Base-by-base conservation (phyloP, 306 rosid genomes). In the Cercis canadensis region DNA sequence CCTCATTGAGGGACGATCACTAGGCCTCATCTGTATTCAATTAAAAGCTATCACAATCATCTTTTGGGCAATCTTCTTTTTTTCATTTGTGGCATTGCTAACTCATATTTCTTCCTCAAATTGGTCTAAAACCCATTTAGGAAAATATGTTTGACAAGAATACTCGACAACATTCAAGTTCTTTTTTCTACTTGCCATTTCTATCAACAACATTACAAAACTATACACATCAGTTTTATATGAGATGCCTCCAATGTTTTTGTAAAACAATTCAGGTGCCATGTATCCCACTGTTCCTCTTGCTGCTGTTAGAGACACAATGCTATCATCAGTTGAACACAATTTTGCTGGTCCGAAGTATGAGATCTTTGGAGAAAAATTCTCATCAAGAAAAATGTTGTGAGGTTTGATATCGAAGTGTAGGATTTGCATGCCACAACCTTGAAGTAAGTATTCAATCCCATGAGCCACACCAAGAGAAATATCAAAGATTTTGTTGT, bases 401-500 rank as follows among this genome's bases (percentile, higher is more conserved):
- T 65, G 71, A 10, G 62, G 73, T 16, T 52, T 52, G 10, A 67
- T 67, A n/a, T 67, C 73, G 51, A 69, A 69, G 11, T 55, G 74
- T 69, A 72, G 24, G 40, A 62, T 72, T 60, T 61, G 54, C 60
- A 72, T 61, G 8, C 34, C 77, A 61, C 77, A 72, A 5, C 77
- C 77, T 61, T n/a, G n/a, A n/a, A n/a, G 77, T 17, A 72, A 10
- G 51, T 72, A 72, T 14, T 62, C 62, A 37, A 72, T 39, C 10
- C 70, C 77, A 3, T 15, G 53, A 50, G 77, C 70, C 16, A 72
- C 18, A n/a, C 62, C 77, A 5, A 61, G 70, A 12, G 70, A 21
- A 47, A 72, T 72, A 8, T 52, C 56, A 16, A 18, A 51, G 14
- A 62, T 37, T 31, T 62, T 62, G 7, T 62, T 18, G 0, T 39